phyloP scores from a whole-genome alignment of 2,329 filamentous ascomycete species.

The Neocatenulostroma microsporum region DNA sequence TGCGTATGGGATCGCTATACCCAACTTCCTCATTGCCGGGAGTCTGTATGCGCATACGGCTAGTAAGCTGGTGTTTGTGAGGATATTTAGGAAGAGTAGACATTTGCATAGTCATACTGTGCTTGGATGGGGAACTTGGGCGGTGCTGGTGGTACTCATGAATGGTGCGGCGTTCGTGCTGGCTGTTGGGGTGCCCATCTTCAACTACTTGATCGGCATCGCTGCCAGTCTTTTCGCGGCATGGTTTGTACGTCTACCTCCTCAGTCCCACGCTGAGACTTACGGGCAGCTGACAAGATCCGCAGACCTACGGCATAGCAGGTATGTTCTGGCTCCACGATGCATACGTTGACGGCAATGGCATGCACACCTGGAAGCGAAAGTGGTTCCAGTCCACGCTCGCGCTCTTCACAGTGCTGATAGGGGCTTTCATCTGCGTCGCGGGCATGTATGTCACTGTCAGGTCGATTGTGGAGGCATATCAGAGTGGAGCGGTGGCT shows the following conservation, averaged over 20 bases:
- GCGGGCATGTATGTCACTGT: constrained; percentile 45
- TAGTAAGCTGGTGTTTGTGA: constrained; percentile 45
- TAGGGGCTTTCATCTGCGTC: constrained; percentile 41
- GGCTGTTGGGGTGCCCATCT: constrained; percentile 46
- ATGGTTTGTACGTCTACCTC: too few relatives aligned
- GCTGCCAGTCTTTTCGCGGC: constrained; percentile 45
- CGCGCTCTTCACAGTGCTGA: constrained; percentile 37
- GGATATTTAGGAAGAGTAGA: constrained; percentile 40
- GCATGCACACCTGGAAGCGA: constrained; percentile 17
- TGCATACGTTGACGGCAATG: constrained; percentile 37
- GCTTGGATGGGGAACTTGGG: constrained; percentile 44
- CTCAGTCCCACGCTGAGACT: too few relatives aligned
- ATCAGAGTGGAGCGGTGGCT: constrained; percentile 23
- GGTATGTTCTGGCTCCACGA: constrained; percentile 49
- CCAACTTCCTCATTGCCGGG: constrained; percentile 46
- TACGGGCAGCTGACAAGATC: too few relatives aligned
- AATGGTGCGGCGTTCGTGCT: constrained; percentile 40
- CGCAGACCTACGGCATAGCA: too few relatives aligned
- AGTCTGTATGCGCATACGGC: constrained; percentile 46
- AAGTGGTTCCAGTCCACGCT: constrained; percentile 31
- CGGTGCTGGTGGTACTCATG: constrained; percentile 38
- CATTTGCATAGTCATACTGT: constrained; percentile 44
- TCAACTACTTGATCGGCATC: constrained; percentile 48
- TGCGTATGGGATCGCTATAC: constrained; percentile 45
- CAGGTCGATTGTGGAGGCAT: constrained; percentile 29